Conservation (phyloP, 768 basidiomycete genomes). For the Lentinula sp. region DNA sequence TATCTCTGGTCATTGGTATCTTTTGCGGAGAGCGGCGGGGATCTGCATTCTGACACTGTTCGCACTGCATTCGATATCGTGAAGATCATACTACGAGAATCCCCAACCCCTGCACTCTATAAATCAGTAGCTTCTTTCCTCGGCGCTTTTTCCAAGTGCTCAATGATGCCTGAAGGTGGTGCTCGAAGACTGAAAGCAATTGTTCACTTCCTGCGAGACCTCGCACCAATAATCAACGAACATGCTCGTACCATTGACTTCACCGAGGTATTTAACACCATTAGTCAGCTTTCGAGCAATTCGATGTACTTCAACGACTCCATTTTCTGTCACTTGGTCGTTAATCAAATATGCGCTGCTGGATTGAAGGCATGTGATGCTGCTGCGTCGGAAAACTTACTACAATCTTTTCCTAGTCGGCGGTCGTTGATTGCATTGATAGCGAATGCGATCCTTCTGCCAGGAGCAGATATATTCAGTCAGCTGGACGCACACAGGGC, state of each 20-base stretch:
- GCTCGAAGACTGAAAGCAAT: constrained; percentile 41
- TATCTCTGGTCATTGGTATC: constrained; percentile 50
- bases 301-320: constrained; percentile 46
- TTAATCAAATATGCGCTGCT: constrained; percentile 37
- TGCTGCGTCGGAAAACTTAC: constrained; percentile 33
- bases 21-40: constrained; percentile 47
- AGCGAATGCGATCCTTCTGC: constrained; percentile 40
- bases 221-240: constrained; percentile 49
- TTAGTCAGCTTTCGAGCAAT: constrained; percentile 38
- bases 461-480: constrained; percentile 44
- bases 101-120: constrained; percentile 27
- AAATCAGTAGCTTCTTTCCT: constrained; percentile 44
- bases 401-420: constrained; percentile 35
- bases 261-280: constrained; percentile 46
- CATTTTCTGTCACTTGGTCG: constrained; percentile 40
- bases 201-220: constrained; percentile 43
- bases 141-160: constrained; percentile 39
- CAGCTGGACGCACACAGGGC: constrained; percentile 51
- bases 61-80: constrained; percentile 49
- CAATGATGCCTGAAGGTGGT: constrained; percentile 38
- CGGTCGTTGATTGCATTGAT: constrained; percentile 33
- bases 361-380: constrained; percentile 42
- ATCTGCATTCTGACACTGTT: constrained; percentile 31
- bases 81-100: constrained; percentile 51
- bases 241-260: constrained; percentile 49